Evolutionary conservation across 176 grass and related monocot genomes (phyloP), one percentile per base, ranked within the genome.

Genomic region (Oryza rufipogon): DNA sequence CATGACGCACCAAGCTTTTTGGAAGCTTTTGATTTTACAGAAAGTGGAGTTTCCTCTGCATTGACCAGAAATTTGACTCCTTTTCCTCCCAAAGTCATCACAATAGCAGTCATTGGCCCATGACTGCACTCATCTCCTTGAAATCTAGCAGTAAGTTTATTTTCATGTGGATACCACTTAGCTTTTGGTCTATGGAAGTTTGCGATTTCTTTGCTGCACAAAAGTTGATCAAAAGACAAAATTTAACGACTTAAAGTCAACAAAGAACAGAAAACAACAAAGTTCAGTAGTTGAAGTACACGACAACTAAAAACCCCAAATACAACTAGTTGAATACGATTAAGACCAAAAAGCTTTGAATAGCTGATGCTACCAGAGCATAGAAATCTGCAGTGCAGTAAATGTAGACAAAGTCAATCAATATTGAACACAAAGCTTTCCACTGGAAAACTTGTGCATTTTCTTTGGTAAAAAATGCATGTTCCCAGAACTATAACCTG

Each of bases 141-240:
- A 33, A 90, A 78, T 26, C 89, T 49, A 45, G 87, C 87, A 73
- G 89, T 93, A 88, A 89, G 73, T 92, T 95, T 89, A 86, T 98
- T 98, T 81, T 90, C 82, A 87, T 88, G 91, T 60, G 96, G 96
- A 79, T 90, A 95, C 96, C 96, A 98, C 75, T 94, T 90, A 77
- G 89, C 89, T 93, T 80, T 98, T 83, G 96, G 96, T 64, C 93
- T 90, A 86, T 95, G 96, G 83, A 98, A 95, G 75, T 95, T 92
- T 68, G 91, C 81, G 36, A 95, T 94, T 81, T 98, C 96, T 88
- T 95, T 95, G 42, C 96, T 98, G 93, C 80, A 83, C 16, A 83
- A 25, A 68, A 66, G 64, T 76, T 41, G 16, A 70, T 75, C 64
- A 75, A 25, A 15, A 11, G 17, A 67, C 66, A 30, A 66, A 73